Conservation (phyloP, 768 basidiomycete species). For the Trametes cubensis region DNA sequence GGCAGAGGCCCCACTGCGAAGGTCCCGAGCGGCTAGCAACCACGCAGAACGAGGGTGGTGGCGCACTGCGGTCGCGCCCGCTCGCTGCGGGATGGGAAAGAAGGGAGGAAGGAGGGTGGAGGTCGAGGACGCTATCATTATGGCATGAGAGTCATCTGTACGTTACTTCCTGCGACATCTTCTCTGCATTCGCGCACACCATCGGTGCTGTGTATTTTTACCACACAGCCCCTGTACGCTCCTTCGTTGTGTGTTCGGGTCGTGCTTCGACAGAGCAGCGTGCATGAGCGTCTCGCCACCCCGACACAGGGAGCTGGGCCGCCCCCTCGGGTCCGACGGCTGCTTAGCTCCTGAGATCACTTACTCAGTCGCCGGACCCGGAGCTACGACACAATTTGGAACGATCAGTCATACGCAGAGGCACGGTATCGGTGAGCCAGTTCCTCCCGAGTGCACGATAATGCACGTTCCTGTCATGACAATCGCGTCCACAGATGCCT, state of each 20-base stretch:
- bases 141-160: slow-evolving; percentile 20
- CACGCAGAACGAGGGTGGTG: slow-evolving; percentile 18
- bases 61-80: slow-evolving; percentile 12
- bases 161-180: slow-evolving; percentile 10
- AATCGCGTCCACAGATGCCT: background rate
- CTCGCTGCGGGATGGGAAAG: slow-evolving; percentile 8
- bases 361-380: background rate
- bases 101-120: slow-evolving; percentile 4
- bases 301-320: too few species aligned
- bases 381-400: background rate
- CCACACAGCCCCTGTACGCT: too few species aligned
- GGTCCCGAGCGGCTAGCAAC: slow-evolving; percentile 8
- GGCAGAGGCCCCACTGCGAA: background rate
- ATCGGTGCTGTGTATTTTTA: slow-evolving; percentile 9
- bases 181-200: slow-evolving; percentile 10
- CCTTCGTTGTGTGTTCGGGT: too few species aligned
- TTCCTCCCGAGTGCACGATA: background rate
- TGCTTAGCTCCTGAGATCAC: background rate
- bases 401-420: background rate
- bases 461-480: background rate
- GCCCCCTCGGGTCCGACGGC: background rate
- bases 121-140: slow-evolving; percentile 19
- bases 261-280: too few species aligned
- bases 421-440: background rate
- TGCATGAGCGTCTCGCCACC: too few species aligned